Evolutionary conservation across 2,329 filamentous ascomycete genomes (phyloP), one percentile per base, ranked within the genome.

Genomic region (Ophiostoma sp.): DNA sequence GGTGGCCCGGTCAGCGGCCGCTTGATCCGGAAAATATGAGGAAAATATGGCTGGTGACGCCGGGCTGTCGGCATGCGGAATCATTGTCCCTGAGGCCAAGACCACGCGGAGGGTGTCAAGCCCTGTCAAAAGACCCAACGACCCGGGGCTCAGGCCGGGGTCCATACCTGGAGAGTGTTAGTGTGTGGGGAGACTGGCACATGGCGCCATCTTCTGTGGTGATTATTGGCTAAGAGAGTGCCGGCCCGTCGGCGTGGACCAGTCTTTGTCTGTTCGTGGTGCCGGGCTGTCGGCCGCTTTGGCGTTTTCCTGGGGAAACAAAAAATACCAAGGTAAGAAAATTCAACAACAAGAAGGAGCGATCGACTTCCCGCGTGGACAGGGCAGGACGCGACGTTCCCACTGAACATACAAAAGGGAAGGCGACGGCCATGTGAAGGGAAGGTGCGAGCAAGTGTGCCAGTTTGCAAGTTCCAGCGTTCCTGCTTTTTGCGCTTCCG

Each of bases 171-270:
- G 64, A 17, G 31, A 17, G 45, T 36, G 48, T 48, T 69, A 69
- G 48, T 33, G 45, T 55, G n/a, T 59, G 68, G 68, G 31, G 68
- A 28, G 52, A 17, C 25, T 5, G 25, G 68, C 52, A 28, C 68
- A 70, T 70, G 50, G 48, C 68, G 68, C 52, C 31, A 70, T 70
- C n/a, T 45, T 31, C n/a, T 19, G 68, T 8, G 11, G 3, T 36
- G 22, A 15, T 17, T 36, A 71, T 71, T 71, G 69, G 69, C 69
- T 17, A 15, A 1, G 1, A 11, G n/a, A n/a, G 2, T 8, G 12
- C 9, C 70, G 70, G 70, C 28, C 15, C 33, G 61, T 72, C 70
- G 70, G 57, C 71, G 25, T 57, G 25, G 55, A 31, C 55, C 28
- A 8, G 50, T 17, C 25, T 17, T 59, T 59, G 55, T 4, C 28